phyloP scores from a whole-genome alignment of 2,329 filamentous ascomycete species.

The Fusarium clavum region DNA sequence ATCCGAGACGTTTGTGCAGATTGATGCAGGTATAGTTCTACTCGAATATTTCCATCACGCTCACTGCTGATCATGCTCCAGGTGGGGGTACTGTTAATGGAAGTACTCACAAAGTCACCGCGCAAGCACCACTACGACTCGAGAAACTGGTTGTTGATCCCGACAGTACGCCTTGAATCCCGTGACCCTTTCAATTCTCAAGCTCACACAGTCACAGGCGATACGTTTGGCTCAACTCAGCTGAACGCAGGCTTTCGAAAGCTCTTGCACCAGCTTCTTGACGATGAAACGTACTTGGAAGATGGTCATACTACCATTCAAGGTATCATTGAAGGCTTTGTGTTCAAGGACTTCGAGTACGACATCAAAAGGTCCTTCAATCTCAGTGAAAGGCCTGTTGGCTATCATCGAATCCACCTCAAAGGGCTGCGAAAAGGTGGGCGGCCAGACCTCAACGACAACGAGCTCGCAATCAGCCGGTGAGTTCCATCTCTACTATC shows the following conservation, averaged over 20 bases:
- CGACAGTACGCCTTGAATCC: neutral
- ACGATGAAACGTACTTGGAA: neutral
- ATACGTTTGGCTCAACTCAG: neutral
- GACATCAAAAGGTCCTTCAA: neutral
- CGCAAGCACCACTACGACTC: neutral
- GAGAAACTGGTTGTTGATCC: neutral
- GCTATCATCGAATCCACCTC: neutral
- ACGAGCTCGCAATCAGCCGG: neutral
- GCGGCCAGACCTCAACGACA: neutral
- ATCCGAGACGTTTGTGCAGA: neutral
- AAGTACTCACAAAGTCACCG: neutral
- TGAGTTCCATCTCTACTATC: neutral
- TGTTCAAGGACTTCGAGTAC: neutral
- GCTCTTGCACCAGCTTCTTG: neutral
- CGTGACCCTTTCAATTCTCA: neutral
- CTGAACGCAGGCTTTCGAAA: neutral
- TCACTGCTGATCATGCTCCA: neutral
- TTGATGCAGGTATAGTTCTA: neutral
- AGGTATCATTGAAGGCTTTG: neutral
- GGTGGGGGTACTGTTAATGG: constrained; percentile 12
- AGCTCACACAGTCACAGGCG: neutral
- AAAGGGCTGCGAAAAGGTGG: neutral
- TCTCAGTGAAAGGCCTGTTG: neutral
- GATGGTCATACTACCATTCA: neutral
- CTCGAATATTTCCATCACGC: too few relatives aligned